Base-by-base conservation (phyloP, 164 flowering plant species). In the Chimonanthus salicifolius region DNA sequence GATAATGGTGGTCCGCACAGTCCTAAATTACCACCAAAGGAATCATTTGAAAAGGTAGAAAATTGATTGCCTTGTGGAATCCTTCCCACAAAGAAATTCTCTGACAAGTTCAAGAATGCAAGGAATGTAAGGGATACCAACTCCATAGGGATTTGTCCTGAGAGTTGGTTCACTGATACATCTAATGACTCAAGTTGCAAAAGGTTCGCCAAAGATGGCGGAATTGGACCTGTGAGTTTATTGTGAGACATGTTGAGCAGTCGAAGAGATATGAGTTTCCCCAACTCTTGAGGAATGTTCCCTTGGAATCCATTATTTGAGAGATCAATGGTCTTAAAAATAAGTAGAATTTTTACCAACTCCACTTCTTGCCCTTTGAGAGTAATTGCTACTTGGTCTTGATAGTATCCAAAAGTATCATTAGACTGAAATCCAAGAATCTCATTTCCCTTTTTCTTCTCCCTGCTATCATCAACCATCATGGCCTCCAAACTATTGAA, bases 281-380 rank as follows among this genome's bases (percentile, higher is more conserved):
- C 90, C 0, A 88, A 2, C 8, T 4, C 76, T 45, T 75, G 67
- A n/a, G 97, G 97, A 44, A 91, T 84, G 2, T 45, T 44, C 9
- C 92, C 94, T 6, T 78, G 64, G 49, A 91, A 84, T 0, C 54
- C 51, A 65, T 89, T 91, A 68, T 62, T 45, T 1, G 97, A 91
- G 62, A 88, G 70, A 71, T 89, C 94, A 63, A 88, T 78, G 62
- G 82, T 62, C 5, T 83, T 82, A 80, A 80, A 86, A 33, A 81
- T 3, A 0, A 76, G 82, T 6, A 84, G 70, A n/a, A 87, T 85
- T 78, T 85, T 86, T 45, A 43, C 70, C 4, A 86, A 63, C 64
- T 82, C 71, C 72, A 83, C 1, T 10, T 84, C 75, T 33, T 66
- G 67, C 7, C 94, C 89, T 82, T 89, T 88, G 51, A 7, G 15